These are phyloP conservation scores for Monosporascus cannonballus DNA, from an alignment of 2,329 filamentous ascomycete species.

Conservation along the genomic window DNA sequence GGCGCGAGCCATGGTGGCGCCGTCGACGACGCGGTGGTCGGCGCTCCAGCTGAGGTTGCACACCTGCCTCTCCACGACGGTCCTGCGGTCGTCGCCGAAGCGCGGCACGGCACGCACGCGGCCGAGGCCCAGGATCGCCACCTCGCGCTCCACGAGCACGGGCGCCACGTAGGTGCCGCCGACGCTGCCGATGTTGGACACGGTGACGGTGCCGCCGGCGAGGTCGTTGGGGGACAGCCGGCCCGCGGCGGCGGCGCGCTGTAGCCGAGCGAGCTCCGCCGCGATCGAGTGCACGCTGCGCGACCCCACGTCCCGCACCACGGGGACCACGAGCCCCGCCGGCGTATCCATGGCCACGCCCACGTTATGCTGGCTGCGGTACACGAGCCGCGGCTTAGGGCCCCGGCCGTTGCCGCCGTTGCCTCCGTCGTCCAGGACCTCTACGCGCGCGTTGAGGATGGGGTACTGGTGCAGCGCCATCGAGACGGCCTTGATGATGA, in stretches of 20 bases:
- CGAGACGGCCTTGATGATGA: conserved; percentile 93
- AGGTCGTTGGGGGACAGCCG: conserved; percentile 72
- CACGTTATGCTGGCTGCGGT: conserved; percentile 86
- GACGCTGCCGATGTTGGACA: conserved; percentile 94
- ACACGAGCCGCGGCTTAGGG: conserved; percentile 66
- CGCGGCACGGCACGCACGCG: conserved; percentile 74
- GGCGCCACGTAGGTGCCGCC: conserved; percentile 89
- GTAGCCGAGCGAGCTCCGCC: conserved; percentile 66
- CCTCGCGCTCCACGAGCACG: conserved; percentile 83
- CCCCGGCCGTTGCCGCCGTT: conserved; percentile 22
- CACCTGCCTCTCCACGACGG: conserved; percentile 72
- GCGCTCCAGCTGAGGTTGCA: conserved; percentile 95
- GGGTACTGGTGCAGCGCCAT: conserved; percentile 76
- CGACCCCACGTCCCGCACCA: conserved; percentile 75
- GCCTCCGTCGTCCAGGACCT: conserved; percentile 37
- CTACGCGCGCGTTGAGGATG: conserved; percentile 80
- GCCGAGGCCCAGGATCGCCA: conserved; percentile 87
- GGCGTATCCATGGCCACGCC: conserved; percentile 95
- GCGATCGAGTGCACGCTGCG: conserved; percentile 76
- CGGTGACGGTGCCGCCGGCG: conserved; percentile 82
- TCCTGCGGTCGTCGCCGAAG: conserved; percentile 53
- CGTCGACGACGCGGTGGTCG: conserved; percentile 90
- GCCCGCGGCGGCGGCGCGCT: conserved; percentile 65
- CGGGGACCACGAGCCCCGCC: conserved; percentile 80
- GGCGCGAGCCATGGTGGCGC: conserved; percentile 87